Evolutionary conservation across 2,329 filamentous ascomycete genomes (phyloP), one percentile per base, ranked within the genome.

Genomic region (Cytospora schulzeri): DNA sequence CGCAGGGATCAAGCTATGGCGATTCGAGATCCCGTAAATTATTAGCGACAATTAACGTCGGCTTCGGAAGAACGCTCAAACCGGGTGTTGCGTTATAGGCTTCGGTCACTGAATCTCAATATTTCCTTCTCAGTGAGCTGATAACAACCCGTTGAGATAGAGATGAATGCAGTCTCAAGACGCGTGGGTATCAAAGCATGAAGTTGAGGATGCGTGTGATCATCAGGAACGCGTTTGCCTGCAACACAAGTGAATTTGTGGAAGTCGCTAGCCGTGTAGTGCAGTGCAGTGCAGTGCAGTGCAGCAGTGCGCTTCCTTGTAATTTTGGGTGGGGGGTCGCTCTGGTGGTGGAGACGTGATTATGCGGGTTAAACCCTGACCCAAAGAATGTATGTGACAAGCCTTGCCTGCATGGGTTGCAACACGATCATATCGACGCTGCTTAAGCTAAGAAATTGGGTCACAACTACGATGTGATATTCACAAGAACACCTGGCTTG

Each of bases 141-240:
- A 48, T 2, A 48, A 12, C 1, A 12, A 3, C 3, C 4, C 14
- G 45, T 48, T n/a, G 5, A 24, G 2, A 14, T 48, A 48, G 22
- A 4, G 19, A 9, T 24, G 8, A 24, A 24, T 48, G 45, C 45
- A n/a, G 45, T 9, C n/a, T 48, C 45, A 48, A 35, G 45, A 24
- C 45, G 45, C 45, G 45, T 48, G 8, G 4, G 19, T 24, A 48
- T n/a, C 48, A 45, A 41, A 61, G 52, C 28, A 9, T 55, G 51
- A 15, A 31, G 58, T 38, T 55, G 51, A 19, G 31, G 59, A 7
- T 41, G 31, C 9, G 33, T 26, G 28, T 52, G 35, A 45, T 38
- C 15, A 56, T 54, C 11, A 31, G 31, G n/a, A 41, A 50, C 38
- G 51, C 59, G 59, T 33, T 38, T 53, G 28, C 52, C 52, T 62